These are phyloP conservation scores for Mycena indigotica DNA, from an alignment of 768 basidiomycete species.

Conservation along the genomic window DNA sequence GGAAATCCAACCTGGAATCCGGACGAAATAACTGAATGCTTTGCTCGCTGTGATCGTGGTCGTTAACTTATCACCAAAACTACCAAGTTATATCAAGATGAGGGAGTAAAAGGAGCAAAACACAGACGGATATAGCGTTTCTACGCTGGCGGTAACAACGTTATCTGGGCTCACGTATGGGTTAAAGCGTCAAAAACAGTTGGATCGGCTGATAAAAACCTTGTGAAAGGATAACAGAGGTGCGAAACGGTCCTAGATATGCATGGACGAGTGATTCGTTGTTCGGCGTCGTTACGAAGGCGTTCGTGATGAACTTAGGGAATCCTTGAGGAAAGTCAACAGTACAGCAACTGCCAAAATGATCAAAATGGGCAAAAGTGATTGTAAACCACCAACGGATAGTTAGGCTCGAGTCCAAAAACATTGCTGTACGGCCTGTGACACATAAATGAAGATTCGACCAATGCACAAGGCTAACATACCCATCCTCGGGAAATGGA, in stretches of 20 bases:
- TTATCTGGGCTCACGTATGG: constrained; percentile 28
- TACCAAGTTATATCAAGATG: background rate
- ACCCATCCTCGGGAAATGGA: constrained; percentile 57
- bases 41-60: constrained; percentile 36
- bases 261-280: constrained; percentile 38
- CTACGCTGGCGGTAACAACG: constrained; percentile 34
- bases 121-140: constrained; percentile 42
- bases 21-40: constrained; percentile 40
- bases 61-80: constrained; percentile 38
- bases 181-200: too few species aligned
- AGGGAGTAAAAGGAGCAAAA: background rate
- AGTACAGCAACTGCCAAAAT: constrained; percentile 36
- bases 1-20: constrained; percentile 43
- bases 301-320: constrained; percentile 46
- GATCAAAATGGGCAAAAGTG: background rate
- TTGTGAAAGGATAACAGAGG: constrained; percentile 33
- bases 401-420: constrained; percentile 45
- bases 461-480: too few species aligned
- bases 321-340: constrained; percentile 47
- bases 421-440: constrained; percentile 41
- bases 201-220: constrained; percentile 24
- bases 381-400: constrained; percentile 30
- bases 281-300: constrained; percentile 41
- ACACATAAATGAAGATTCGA: constrained; percentile 1
- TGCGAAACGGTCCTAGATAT: constrained; percentile 41